These are phyloP conservation scores for Melampsora larici-populina DNA, from an alignment of 1,284 basidiomycete genomes.

Conservation along the genomic window DNA sequence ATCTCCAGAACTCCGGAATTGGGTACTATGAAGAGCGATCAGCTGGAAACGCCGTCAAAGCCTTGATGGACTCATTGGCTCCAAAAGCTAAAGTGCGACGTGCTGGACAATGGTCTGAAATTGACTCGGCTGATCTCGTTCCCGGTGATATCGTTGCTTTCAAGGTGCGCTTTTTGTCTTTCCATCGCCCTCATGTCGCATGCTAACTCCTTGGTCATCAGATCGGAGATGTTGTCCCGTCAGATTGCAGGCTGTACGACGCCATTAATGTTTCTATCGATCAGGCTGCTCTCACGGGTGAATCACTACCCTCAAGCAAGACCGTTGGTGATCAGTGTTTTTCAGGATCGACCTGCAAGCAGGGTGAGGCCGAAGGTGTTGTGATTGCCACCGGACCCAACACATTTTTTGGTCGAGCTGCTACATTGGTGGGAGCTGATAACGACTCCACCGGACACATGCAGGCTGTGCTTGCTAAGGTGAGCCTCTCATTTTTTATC, in stretches of 20 bases:
- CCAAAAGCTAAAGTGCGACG: constrained; percentile 93
- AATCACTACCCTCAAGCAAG: constrained; percentile 87
- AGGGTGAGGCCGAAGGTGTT: constrained; percentile 93
- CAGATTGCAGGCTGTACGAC: constrained; percentile 90
- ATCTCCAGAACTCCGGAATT: constrained; percentile 72
- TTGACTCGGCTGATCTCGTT: constrained; percentile 74
- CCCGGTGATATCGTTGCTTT: constrained; percentile 91
- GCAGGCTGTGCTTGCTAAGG: constrained; percentile 54
- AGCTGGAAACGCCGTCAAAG: constrained; percentile 97
- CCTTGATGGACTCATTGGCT: constrained; percentile 96
- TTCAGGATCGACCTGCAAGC: constrained; percentile 93
- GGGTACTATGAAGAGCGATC: constrained; percentile 98
- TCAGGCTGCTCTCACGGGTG: constrained; percentile 92
- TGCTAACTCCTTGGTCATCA: background rate
- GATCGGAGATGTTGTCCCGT: constrained; percentile 84
- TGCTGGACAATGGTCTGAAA: constrained; percentile 74
- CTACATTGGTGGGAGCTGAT: constrained; percentile 89
- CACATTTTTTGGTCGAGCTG: constrained; percentile 64
- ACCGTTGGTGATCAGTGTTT: constrained; percentile 91
- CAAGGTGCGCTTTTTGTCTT: constrained; percentile 64
- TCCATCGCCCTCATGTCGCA: background rate
- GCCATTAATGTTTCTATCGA: constrained; percentile 91
- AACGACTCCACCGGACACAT: constrained; percentile 95
- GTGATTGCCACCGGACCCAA: constrained; percentile 91
- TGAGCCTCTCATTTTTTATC: background rate